Evolutionary conservation across 192 early-diverging fungal species (phyloP).

Genomic region (Podochytrium sp.): DNA sequence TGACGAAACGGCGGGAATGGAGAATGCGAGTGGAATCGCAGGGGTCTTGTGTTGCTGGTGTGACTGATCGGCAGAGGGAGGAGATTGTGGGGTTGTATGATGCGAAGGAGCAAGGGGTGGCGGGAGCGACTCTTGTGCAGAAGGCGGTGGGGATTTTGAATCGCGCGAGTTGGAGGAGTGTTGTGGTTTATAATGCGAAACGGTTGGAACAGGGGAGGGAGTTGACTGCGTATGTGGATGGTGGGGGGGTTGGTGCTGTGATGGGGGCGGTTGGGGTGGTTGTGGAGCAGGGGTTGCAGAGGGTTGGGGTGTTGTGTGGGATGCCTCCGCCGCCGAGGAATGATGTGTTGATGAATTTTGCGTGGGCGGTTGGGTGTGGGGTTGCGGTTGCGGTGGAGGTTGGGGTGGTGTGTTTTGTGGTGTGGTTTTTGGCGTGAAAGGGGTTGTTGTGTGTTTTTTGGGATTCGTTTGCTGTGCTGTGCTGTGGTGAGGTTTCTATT

Average conservation of each 20-base stretch:
- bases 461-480: not conserved
- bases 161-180: not conserved
- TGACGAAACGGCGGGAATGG: constrained; percentile 1
- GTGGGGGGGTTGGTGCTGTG: not conserved
- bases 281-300: not conserved
- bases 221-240: constrained; percentile 1
- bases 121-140: not conserved
- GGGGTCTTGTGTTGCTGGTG: too few relatives aligned
- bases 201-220: constrained; percentile 9
- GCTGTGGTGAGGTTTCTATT: too few relatives aligned
- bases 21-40: not conserved
- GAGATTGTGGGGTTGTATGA: not conserved
- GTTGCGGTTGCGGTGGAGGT: not conserved
- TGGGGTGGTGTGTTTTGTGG: constrained; percentile 1
- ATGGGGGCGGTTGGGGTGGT: not conserved
- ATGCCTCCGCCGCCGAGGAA: constrained; percentile 29
- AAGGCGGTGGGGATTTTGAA: constrained; percentile 10
- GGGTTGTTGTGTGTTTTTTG: not conserved
- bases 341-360: constrained; percentile 26
- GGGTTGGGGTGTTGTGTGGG: constrained; percentile 1
- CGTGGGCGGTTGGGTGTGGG: constrained; percentile 11
- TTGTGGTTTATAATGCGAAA: constrained; percentile 4
- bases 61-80: not conserved
- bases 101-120: not conserved
- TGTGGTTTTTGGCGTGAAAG: constrained; percentile 8